Base-by-base conservation (phyloP, 78 protist species). In the Dictyostelium brefeldianum region DNA sequence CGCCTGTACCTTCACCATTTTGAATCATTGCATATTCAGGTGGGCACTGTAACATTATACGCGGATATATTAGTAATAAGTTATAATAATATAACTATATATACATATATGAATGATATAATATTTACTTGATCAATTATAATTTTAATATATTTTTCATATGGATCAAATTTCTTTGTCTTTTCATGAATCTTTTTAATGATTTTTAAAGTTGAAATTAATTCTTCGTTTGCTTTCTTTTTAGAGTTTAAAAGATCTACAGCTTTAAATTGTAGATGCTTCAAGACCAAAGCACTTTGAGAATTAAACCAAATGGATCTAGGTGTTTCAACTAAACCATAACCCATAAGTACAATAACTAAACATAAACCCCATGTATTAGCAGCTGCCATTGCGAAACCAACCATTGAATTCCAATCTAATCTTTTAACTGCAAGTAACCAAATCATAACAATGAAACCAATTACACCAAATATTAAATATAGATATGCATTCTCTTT, bases 311-410 rank as follows among this genome's bases (percentile, higher is more conserved):
- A 94, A 8, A 85, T 75, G 9, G 46, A 25, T 25, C 96, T 65
- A 1, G 96, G 96, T 25, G 94, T 89, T 41, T 95, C 97, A 1
- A 95, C 97, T 5, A 95, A 82, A 5, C 97, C 97, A 67, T 95
- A 95, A 10, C 97, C 97, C 94, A 95, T 62, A 27, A 95, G 57
- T 1, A 89, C 31, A 27, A 95, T 84, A 17, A 90, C 77, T 65
- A 81, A 57, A 15, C 74, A 54, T 17, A 95, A 75, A 53, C 95
- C 97, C 97, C 97, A 95, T 14, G 97, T 87, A 18, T 95, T 95
- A 12, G 95, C 84, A 11, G 95, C 93, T 0, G 97, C 97, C 89
- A 91, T 90, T 51, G 69, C 94, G n/a, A 89, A 83, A 51, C 97
- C 95, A 25, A 90, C 81, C 77, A 95, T 73, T 3, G 71, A 20